A percentile compares a stretch with the other conserved stretches of the same genome.
phyloP scores from a whole-genome alignment of 164 flowering plant species.

The Vitis cinerea region DNA sequence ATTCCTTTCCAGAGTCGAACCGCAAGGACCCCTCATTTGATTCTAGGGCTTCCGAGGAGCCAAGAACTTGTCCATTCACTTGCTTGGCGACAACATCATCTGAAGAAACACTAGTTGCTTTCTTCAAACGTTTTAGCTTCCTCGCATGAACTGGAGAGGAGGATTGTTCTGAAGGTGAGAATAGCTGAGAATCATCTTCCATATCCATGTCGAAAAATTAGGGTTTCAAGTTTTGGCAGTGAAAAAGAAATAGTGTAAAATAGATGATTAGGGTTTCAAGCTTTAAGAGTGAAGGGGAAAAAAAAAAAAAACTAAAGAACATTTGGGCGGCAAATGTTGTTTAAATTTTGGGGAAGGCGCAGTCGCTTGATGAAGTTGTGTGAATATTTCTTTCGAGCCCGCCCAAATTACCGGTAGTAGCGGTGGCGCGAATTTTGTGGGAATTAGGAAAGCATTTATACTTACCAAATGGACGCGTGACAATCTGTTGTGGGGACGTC shows the following conservation, averaged over 20 bases:
- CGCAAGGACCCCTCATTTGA: neutral
- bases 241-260: neutral
- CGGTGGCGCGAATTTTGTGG: too few species aligned
- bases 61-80: conserved; percentile 3
- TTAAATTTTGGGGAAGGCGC: neutral
- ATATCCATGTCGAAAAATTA: conserved; percentile 45
- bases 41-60: conserved; percentile 1
- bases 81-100: neutral
- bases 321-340: conserved; percentile 12
- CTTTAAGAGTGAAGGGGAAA: too few species aligned
- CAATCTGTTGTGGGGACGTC: too few species aligned
- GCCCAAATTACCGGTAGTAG: conserved; percentile 1
- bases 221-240: neutral
- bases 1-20: too few species aligned
- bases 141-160: conserved; percentile 35
- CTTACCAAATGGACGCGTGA: too few species aligned
- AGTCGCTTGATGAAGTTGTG: neutral
- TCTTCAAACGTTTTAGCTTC: conserved; percentile 66
- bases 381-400: neutral
- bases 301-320: too few species aligned
- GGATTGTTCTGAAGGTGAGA: conserved; percentile 30
- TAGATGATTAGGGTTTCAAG: neutral
- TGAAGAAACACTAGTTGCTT: conserved; percentile 20
- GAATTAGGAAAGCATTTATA: too few species aligned
- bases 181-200: conserved; percentile 49